These are phyloP conservation scores for Allium fistulosum DNA, from an alignment of 106 monocot genomes.

Conservation along the genomic window DNA sequence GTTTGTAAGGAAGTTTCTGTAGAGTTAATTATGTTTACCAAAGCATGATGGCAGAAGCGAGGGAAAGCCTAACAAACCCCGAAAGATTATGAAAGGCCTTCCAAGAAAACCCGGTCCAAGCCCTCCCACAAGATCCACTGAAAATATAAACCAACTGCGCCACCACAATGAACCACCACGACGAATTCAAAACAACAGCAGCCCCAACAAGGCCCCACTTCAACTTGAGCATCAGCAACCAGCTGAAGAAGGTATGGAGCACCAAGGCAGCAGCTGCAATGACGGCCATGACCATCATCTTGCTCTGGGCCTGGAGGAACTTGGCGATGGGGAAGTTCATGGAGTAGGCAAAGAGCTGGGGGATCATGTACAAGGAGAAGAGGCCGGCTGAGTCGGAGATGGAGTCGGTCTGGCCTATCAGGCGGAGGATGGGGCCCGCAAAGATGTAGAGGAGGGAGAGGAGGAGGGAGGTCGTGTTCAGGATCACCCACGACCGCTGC, in stretches of 20 bases:
- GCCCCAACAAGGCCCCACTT: constrained; percentile 20
- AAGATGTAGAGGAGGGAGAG: constrained; percentile 25
- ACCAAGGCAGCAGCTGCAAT: constrained; percentile 4
- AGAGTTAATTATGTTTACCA: not conserved
- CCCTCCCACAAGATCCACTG: constrained; percentile 12
- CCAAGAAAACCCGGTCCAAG: constrained; percentile 28
- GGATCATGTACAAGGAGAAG: constrained; percentile 24
- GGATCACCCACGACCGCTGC: constrained; percentile 40
- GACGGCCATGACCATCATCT: constrained; percentile 11
- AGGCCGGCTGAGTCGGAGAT: constrained; percentile 22
- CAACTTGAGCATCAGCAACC: constrained; percentile 15
- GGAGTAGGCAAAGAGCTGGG: constrained; percentile 17
- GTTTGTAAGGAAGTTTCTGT: too few relatives aligned
- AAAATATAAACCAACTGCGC: constrained; percentile 23
- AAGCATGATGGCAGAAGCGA: constrained; percentile 34
- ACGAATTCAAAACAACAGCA: constrained; percentile 10
- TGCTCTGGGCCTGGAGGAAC: constrained; percentile 33
- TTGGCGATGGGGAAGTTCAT: constrained; percentile 19
- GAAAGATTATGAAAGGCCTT: constrained; percentile 23
- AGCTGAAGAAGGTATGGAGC: constrained; percentile 17
- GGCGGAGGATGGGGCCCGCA: constrained; percentile 11
- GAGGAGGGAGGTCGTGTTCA: not conserved
- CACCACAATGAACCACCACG: constrained; percentile 13
- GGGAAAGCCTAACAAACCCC: constrained; percentile 22
- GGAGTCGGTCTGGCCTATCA: constrained; percentile 18